A percentile compares a stretch with the other conserved stretches of the same genome.
These are phyloP conservation scores for Rhodosporidiobolus odoratus DNA, from an alignment of 768 basidiomycete genomes.

Conservation along the genomic window DNA sequence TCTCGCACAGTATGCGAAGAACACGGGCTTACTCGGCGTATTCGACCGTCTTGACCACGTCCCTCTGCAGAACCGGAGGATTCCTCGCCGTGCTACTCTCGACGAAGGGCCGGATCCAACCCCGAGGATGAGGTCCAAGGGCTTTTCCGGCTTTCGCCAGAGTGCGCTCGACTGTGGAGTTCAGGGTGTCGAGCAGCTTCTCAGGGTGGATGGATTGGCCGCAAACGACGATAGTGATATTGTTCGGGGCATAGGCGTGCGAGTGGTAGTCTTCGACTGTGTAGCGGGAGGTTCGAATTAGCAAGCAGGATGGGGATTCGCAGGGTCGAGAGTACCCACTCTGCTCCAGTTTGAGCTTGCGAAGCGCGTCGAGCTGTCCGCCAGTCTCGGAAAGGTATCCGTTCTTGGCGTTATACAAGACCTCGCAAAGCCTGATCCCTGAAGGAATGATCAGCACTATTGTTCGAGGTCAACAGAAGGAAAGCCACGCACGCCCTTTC, in stretches of 20 bases:
- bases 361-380: conserved; percentile 82
- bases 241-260: conserved; percentile 88
- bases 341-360: conserved; percentile 75
- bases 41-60: conserved; percentile 64
- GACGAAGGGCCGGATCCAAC: conserved; percentile 89
- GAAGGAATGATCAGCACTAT: conserved; percentile 1
- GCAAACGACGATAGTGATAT: conserved; percentile 76
- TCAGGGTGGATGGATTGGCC: conserved; percentile 67
- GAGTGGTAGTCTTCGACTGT: conserved; percentile 81
- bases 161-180: conserved; percentile 66
- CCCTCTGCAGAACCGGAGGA: conserved; percentile 51
- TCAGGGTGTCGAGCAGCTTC: conserved; percentile 70
- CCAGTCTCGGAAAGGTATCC: conserved; percentile 96
- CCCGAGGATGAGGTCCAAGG: conserved; percentile 59
- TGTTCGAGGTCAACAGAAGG: not conserved
- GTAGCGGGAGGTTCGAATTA: not conserved
- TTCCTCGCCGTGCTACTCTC: conserved; percentile 70
- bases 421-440: conserved; percentile 54
- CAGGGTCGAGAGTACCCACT: conserved; percentile 60
- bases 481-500: conserved; percentile 60
- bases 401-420: conserved; percentile 71
- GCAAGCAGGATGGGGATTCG: not conserved
- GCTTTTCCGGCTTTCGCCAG: conserved; percentile 70
- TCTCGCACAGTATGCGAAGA: not conserved
- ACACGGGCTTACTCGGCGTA: conserved; percentile 85